These are phyloP conservation scores for Kwoniella dendrophila DNA, from an alignment of 768 basidiomycete genomes.

Conservation along the genomic window DNA sequence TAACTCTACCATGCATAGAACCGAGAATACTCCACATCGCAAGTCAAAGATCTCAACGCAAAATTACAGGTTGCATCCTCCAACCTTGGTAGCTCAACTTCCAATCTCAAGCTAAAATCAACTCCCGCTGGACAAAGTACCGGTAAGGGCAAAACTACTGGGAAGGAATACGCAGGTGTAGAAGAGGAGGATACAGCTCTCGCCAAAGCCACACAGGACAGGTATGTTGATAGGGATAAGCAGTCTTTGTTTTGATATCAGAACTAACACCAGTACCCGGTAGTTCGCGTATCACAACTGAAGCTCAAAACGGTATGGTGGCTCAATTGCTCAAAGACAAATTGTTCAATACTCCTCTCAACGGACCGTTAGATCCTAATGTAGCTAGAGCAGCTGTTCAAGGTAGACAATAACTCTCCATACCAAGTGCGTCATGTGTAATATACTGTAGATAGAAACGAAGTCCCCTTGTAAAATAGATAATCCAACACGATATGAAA, in stretches of 20 bases:
- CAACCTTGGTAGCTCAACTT: slow-evolving; percentile 32
- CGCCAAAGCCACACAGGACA: slow-evolving; percentile 86
- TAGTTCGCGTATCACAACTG: slow-evolving; percentile 84
- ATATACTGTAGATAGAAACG: no score
- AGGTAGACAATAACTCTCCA: slow-evolving; percentile 12
- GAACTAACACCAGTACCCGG: not conserved
- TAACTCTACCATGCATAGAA: slow-evolving; percentile 64
- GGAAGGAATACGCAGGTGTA: slow-evolving; percentile 55
- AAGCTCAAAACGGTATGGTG: slow-evolving; percentile 91
- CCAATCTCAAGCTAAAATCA: slow-evolving; percentile 62
- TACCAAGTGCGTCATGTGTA: no score
- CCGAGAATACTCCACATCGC: slow-evolving; percentile 88
- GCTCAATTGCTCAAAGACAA: slow-evolving; percentile 91
- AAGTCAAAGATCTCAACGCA: slow-evolving; percentile 83
- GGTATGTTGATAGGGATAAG: slow-evolving; percentile 61
- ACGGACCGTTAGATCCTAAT: slow-evolving; percentile 14
- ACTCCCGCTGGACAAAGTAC: slow-evolving; percentile 44
- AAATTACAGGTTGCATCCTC: slow-evolving; percentile 63
- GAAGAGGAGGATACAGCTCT: slow-evolving; percentile 88
- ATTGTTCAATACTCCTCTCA: slow-evolving; percentile 63
- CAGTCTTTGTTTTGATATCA: not conserved
- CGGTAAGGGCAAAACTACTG: slow-evolving; percentile 60
- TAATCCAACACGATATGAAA: no score
- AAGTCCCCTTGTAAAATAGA: no score
- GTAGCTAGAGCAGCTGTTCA: slow-evolving; percentile 28